Evolutionary conservation across 768 basidiomycete species (phyloP), one percentile per base, ranked within the genome.

Genomic region (Russula vinacea): DNA sequence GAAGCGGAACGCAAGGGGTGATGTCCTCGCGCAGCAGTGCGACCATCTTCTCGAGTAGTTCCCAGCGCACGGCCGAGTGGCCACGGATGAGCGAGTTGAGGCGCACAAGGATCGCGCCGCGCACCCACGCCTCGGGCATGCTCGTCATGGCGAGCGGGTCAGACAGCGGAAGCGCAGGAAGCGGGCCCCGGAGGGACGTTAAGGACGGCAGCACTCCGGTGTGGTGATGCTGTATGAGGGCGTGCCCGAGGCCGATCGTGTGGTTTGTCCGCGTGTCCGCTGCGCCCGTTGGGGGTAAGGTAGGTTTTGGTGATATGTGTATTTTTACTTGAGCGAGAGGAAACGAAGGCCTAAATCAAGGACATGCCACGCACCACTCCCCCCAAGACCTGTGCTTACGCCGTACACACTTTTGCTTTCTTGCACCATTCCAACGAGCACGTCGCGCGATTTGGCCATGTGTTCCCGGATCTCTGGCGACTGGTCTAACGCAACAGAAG

Each of bases 51-150:
- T 90, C 80, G 64, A 94, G 82, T 54, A 94, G 82, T 64, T 87
- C 84, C 82, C 86, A 86, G 37, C 92, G 83, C 17, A 95, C 86
- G 49, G 89, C 93, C 17, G 90, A 92, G 75, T 94, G 92, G 0
- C 92, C 92, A 7, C 92, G 87, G 58, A 92, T 84, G 50, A 95
- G 84, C 8, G 90, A 92, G 75, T 94, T 95, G 80, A 90, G 88
- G 68, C 92, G 89, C 67, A 95, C 81, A 16, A 92, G 74, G 71
- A 94, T 92, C 3, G 92, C 90, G n/a, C 88, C 92, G 62, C 92
- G 86, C 37, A 93, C 91, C 89, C 93, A 93, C 2, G 89, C 77
- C 64, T 89, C 86, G 3, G 92, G 92, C 90, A 94, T 93, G 62
- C 81, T 84, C 40, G 82, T 81, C 14, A 84, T 80, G 10, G 81